Base-by-base conservation (phyloP, 2,329 filamentous ascomycete species). In the Biscogniauxia sp. region DNA sequence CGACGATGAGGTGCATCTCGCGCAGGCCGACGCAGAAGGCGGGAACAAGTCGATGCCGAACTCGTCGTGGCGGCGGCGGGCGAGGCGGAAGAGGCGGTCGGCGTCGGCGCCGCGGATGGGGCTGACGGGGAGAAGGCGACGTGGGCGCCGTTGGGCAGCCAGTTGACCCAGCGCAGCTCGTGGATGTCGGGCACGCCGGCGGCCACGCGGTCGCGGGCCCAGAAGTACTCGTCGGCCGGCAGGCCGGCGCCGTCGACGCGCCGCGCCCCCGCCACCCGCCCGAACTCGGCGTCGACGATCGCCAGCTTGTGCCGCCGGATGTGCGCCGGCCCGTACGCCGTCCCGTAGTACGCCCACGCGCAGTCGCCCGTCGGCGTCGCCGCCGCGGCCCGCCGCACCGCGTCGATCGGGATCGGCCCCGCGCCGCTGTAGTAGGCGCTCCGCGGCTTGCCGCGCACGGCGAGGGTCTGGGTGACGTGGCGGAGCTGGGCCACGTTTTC, bases 91-190 rank as follows among this genome's bases (percentile, higher is more conserved):
- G 56, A 79, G 69, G 54, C 65, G 70, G 15, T 68, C 72, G 3
- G 78, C 79, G 57, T 81, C 79, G 1, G 68, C 63, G 3, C 77
- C 77, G 17, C 73, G 73, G 60, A 80, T 78, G 8, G 76, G 76
- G 32, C 73, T 75, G n/a, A 81, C 75, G n/a, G 78, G 28, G 75
- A 77, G 67, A 80, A 79, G 6, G 73, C 75, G 11, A 80, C 69
- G 60, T 80, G 78, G 1, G 74, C 73, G 6, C 78, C 78, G 62
- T 80, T 79, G 6, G 76, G 76, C 54, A 78, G 68, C 77, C 77
- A 79, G 61, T 76, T 73, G 15, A 75, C 67, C 75, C 75, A 77
- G 13, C 67, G 65, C 53, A 80, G 61, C 66, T 80, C 78, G n/a
- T 77, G 71, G 1, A 77, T 64, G 1, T 75, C 74, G 0, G 76